Conservation (phyloP, 768 basidiomycete genomes). For the Xerocomus brunneocitrinus region DNA sequence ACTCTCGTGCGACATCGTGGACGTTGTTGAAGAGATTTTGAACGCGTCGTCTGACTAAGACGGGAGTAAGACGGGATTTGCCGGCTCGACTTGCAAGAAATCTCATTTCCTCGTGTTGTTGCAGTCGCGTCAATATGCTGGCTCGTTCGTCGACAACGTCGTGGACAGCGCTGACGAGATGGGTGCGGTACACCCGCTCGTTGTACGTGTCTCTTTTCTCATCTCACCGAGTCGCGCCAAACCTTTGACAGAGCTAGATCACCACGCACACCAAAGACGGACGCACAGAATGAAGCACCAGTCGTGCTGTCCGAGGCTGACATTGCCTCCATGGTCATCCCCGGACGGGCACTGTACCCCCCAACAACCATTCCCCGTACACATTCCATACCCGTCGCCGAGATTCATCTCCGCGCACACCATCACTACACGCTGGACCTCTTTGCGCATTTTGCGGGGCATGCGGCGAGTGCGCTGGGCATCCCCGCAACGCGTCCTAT, state of each 20-base stretch:
- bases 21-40: constrained; percentile 11
- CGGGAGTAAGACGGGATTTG: constrained; percentile 10
- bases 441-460: constrained; percentile 78
- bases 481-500: constrained; percentile 69
- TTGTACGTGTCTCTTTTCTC: constrained; percentile 12
- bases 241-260: constrained; percentile 1
- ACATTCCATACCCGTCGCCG: constrained; percentile 72
- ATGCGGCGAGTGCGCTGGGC: constrained; percentile 79
- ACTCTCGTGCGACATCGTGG: constrained; percentile 42
- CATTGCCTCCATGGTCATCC: constrained; percentile 51
- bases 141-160: constrained; percentile 17
- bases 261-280: neutral
- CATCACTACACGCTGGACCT: constrained; percentile 62
- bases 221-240: neutral
- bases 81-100: constrained; percentile 9
- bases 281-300: constrained; percentile 1
- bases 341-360: constrained; percentile 54
- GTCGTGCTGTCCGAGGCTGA: constrained; percentile 34
- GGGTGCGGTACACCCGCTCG: constrained; percentile 12
- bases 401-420: constrained; percentile 80
- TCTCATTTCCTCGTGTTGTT: neutral
- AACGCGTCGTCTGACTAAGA: neutral
- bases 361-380: constrained; percentile 57
- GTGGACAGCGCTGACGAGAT: constrained; percentile 18
- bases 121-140: constrained; percentile 27